Evolutionary conservation across 2,329 filamentous ascomycete species (phyloP), one percentile per base, ranked within the genome.

Genomic region (Arthroderma sp.): DNA sequence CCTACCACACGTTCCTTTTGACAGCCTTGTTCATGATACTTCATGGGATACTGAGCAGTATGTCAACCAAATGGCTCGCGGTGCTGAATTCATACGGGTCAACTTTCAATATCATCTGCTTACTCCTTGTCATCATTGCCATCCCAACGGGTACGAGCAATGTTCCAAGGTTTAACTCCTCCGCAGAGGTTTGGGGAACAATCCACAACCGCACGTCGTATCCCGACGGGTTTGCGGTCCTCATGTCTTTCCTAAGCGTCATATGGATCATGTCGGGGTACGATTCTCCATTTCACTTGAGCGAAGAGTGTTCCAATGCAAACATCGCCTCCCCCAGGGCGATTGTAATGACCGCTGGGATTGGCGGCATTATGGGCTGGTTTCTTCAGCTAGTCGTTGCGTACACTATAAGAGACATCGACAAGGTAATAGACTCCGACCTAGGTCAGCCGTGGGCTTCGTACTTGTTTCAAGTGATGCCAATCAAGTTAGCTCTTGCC

Each of bases 291-390:
- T 88, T 88, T 68, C 85, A 88, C 70, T 70, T 88, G n/a, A 79
- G 82, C 2, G 85, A 89, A 66, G 85, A 89, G 69, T 88, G 85
- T 69, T 83, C 81, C 59, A 88, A 88, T 63, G 85, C 86, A 28
- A 82, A 80, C 62, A 71, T 88, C 49, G 85, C 86, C 31, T 80
- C 83, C 8, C 85, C 85, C 0, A 80, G 85, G 11, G 85, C 85
- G 6, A 89, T 88, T 55, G 80, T 87, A 38, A 74, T 88, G 66
- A 88, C 86, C 0, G 82, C 82, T 0, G 79, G 73, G 1, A 74
- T 84, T 1, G 86, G 86, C 4, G 85, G 85, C 1, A 60, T 84
- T 1, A 76, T 86, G 60, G 86, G 86, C 49, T 89, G 85, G 81
- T 81, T 86, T 63, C 71, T 89, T n/a, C 85, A 88, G 66, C 74